A percentile compares a stretch with the other conserved stretches of the same genome.
Conservation (phyloP, 139 green algal species). For the Micractinium sp. region DNA sequence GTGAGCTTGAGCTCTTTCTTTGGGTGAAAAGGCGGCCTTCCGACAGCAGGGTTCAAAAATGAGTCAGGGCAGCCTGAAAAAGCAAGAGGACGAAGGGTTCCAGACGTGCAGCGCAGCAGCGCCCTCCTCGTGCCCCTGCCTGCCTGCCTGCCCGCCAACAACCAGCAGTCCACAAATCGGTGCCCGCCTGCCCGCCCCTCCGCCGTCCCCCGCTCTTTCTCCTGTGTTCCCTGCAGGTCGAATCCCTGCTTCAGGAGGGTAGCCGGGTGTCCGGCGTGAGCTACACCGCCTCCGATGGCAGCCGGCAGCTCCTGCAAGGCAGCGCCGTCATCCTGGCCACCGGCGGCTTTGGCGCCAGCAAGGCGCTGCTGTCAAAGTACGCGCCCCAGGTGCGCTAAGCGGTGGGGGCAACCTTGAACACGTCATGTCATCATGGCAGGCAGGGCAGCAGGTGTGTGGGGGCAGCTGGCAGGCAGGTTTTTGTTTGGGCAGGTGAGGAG, state of each 20-base stretch:
- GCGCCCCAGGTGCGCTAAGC: constrained; percentile 34
- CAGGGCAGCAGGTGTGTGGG: too few species aligned
- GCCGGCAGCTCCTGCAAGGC: constrained; percentile 21
- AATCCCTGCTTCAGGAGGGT: neutral
- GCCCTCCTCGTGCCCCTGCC: neutral
- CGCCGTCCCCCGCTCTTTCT: neutral
- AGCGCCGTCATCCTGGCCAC: constrained; percentile 70
- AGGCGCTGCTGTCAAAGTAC: constrained; percentile 51
- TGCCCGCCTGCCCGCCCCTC: too few species aligned
- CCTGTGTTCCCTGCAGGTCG: constrained; percentile 17
- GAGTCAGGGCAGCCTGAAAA: too few species aligned
- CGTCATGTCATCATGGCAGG: too few species aligned
- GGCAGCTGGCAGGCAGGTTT: too few species aligned
- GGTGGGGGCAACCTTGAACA: too few species aligned
- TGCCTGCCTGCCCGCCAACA: neutral
- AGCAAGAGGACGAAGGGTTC: too few species aligned
- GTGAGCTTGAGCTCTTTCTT: too few species aligned
- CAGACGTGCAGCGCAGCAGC: neutral
- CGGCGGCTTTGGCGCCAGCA: constrained; percentile 75
- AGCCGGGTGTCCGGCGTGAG: constrained; percentile 16
- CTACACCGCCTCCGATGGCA: neutral
- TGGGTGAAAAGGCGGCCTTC: too few species aligned
- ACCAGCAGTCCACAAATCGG: neutral
- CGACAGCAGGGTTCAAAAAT: too few species aligned
- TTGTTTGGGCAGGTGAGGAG: too few species aligned